phyloP scores from a whole-genome alignment of 306 rosid species.

The Quercus wislizeni region DNA sequence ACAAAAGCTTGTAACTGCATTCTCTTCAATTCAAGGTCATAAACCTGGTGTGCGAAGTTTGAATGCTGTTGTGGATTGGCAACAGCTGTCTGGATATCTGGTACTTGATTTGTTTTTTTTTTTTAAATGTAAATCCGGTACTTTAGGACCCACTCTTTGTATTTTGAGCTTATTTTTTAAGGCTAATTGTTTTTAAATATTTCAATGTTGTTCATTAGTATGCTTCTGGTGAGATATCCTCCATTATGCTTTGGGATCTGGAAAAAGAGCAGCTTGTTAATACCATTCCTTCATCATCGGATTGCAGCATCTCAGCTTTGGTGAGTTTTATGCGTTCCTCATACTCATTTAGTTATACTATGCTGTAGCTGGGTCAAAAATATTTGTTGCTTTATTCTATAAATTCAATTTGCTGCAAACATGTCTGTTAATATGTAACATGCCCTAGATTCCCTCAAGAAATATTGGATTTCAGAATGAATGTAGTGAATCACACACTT shows the following conservation, averaged over 20 bases:
- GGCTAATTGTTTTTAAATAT: constrained; percentile 18
- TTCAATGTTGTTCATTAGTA: constrained; percentile 53
- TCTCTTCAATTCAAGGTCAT: constrained; percentile 88
- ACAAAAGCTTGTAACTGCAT: constrained; percentile 95
- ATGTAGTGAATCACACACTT: neutral
- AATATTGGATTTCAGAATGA: neutral
- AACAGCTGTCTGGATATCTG: constrained; percentile 94
- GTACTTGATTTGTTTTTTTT: constrained; percentile 37
- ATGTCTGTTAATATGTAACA: neutral
- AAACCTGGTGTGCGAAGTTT: constrained; percentile 78
- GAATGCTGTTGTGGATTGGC: constrained; percentile 99
- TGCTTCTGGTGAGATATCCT: constrained; percentile 81
- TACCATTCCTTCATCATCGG: constrained; percentile 75
- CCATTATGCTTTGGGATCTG: constrained; percentile 87
- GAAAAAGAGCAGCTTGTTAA: constrained; percentile 84
- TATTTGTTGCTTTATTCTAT: neutral
- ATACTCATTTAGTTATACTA: neutral
- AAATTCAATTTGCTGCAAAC: neutral
- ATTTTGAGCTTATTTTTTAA: neutral
- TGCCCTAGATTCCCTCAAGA: neutral
- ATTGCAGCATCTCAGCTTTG: constrained; percentile 86
- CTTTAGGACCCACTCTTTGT: neutral
- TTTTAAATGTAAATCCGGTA: neutral
- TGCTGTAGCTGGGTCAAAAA: neutral
- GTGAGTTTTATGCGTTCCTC: constrained; percentile 45